A percentile compares a stretch with the other conserved stretches of the same genome.
Evolutionary conservation across 1,139 yeast species (phyloP).

Genomic region (Saccharomyces pastorianus): DNA sequence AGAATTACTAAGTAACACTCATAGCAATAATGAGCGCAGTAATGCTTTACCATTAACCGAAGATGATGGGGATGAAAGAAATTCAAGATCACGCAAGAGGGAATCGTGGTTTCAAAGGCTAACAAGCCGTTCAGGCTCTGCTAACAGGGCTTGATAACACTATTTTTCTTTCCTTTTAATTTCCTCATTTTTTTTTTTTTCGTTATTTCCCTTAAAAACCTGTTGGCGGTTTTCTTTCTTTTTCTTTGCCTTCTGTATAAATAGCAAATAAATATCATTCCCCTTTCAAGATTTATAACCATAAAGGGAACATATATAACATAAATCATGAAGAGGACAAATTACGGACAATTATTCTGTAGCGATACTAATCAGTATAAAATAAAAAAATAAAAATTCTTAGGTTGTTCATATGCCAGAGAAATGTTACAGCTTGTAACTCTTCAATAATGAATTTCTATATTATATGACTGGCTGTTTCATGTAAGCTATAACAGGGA

Average conservation of each 20-base stretch:
- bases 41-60: conserved; percentile 1
- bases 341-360: not conserved
- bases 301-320: not conserved
- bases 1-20: conserved; percentile 3
- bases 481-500: not conserved
- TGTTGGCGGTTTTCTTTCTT: not conserved
- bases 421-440: too few species aligned
- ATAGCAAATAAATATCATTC: not conserved
- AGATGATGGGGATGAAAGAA: conserved; percentile 9
- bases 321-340: not conserved
- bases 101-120: conserved; percentile 30
- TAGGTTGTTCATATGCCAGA: too few species aligned
- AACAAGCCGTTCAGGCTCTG: conserved; percentile 27
- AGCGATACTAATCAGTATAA: too few species aligned
- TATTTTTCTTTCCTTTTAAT: conserved; percentile 2
- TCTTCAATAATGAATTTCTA: too few species aligned
- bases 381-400: too few species aligned
- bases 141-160: conserved; percentile 4
- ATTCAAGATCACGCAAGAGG: conserved; percentile 22
- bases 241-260: not conserved
- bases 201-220: not conserved
- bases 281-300: not conserved
- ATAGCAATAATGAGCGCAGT: conserved; percentile 3
- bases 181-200: not conserved
- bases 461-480: not conserved